Evolutionary conservation across 495 filamentous ascomycete genomes (phyloP), one percentile per base, ranked within the genome.

Genomic region (Neurospora sp.): DNA sequence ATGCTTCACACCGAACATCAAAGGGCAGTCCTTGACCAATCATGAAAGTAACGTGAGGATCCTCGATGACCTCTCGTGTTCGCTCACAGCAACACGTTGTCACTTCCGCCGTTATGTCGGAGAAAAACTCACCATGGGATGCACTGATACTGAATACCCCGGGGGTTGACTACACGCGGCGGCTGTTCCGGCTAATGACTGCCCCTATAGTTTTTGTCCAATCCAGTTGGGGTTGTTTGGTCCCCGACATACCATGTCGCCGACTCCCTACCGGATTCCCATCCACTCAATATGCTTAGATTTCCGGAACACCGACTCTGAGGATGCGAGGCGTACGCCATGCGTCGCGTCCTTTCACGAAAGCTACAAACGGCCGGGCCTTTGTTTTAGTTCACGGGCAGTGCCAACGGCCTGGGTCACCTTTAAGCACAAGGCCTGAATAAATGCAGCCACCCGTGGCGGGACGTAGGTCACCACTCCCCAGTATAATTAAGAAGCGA

Each of bases 391-490:
- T 61, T 35, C 53, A 61, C 27, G 53, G 53, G 27, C 53, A 27
- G 53, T 61, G 27, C 53, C 53, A 61, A 61, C 53, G 53, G 53
- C 53, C 53, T 61, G 53, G 53, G 53, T 61, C 53, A 16, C 27
- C 12, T 35, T 18, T 9, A 35, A 61, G 53, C 53, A 61, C 22
- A 61, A 61, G 53, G 53, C 53, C 53, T 61, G 53, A 35, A 35
- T 27, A 69, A 53, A 40, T 78, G 76, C 75, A 72, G 71, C 65
- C 65, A 75, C 70, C 76, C 76, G 76, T 48, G 68, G 40, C 72
- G 48, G 44, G 27, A 59, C 71, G 65, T 68, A 69, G 69, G 48
- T 69, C 35, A 39, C 68, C 72, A 71, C 73, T 61, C 12, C 53
- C 53, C 53, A 35, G 53, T 61, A 75, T 42, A 74, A 22, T 39